These are phyloP conservation scores for Cystobasidium ongulense DNA, from an alignment of 768 basidiomycete species.

Conservation along the genomic window DNA sequence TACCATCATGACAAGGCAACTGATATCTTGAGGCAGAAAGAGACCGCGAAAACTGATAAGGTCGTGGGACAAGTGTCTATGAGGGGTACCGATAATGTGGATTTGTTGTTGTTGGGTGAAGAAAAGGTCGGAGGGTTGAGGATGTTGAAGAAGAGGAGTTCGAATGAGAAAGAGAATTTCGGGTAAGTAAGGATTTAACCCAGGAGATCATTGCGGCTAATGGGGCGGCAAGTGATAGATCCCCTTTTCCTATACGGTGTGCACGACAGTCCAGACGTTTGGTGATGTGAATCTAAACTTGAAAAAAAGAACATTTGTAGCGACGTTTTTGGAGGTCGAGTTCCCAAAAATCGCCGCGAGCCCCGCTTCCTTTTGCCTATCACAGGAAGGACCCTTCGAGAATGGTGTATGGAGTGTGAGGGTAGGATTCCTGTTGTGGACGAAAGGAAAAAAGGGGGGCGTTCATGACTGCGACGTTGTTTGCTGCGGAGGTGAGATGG, in stretches of 20 bases:
- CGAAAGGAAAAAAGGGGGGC: not conserved
- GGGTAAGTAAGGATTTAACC: not conserved
- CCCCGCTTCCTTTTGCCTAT: too few relatives aligned
- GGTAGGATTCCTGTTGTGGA: not conserved
- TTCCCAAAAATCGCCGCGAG: too few relatives aligned
- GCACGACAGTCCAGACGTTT: slow-evolving; percentile 19
- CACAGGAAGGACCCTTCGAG: too few relatives aligned
- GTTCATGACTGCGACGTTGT: not conserved
- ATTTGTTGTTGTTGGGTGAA: not conserved
- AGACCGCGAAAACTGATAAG: not conserved
- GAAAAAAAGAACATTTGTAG: not conserved
- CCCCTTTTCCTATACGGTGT: not conserved
- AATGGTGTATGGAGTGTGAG: too few relatives aligned
- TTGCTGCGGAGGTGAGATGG: slow-evolving; percentile 18
- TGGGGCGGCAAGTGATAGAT: not conserved
- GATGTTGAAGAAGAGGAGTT: not conserved
- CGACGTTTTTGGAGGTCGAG: too few relatives aligned
- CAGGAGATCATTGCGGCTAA: not conserved
- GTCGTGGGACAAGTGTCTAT: not conserved
- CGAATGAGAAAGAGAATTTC: too few relatives aligned
- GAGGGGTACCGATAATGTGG: not conserved
- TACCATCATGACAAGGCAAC: too few relatives aligned
- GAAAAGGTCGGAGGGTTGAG: not conserved
- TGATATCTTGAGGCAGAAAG: too few relatives aligned
- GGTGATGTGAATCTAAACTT: not conserved